phyloP scores from a whole-genome alignment of 2,329 filamentous ascomycete species.

The Ilyonectria destructans region DNA sequence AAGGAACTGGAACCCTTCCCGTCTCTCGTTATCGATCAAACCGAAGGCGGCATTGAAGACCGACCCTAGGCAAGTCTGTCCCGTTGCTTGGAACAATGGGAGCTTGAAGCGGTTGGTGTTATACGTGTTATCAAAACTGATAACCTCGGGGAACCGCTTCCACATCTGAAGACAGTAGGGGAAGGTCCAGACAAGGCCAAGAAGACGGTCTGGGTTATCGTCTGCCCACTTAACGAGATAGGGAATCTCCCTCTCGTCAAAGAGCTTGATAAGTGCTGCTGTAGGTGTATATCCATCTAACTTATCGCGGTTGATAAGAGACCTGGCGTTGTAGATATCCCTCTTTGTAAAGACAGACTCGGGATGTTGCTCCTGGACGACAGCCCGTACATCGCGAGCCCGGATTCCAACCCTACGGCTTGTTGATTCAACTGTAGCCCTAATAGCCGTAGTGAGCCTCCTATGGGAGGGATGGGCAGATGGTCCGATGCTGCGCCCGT shows the following conservation, averaged over 20 bases:
- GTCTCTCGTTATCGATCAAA: constrained; percentile 34
- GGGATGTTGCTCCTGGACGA: constrained; percentile 30
- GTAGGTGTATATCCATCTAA: constrained; percentile 32
- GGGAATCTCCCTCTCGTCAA: constrained; percentile 36
- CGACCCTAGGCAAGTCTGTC: constrained; percentile 24
- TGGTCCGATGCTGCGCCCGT: constrained; percentile 8
- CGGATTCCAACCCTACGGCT: constrained; percentile 36
- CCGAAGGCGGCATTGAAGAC: constrained; percentile 34
- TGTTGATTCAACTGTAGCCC: constrained; percentile 30
- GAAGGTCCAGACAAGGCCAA: constrained; percentile 38
- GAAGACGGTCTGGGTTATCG: constrained; percentile 29
- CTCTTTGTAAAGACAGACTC: constrained; percentile 8
- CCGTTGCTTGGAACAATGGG: constrained; percentile 18
- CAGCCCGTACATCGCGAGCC: constrained; percentile 32
- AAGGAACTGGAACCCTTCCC: constrained; percentile 32
- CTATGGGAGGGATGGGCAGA: constrained; percentile 32
- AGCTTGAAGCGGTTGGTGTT: constrained; percentile 38
- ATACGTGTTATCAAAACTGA: constrained; percentile 38
- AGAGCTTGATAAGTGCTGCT: constrained; percentile 39
- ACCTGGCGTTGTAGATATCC: constrained; percentile 38
- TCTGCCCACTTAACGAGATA: constrained; percentile 39
- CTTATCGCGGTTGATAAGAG: constrained; percentile 37
- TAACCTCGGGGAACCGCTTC: not conserved
- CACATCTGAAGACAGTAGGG: constrained; percentile 11
- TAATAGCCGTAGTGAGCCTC: constrained; percentile 27